Percentiles rank a stretch among this genome's conserved stretches.
Conservation (phyloP, 768 basidiomycete genomes). For the Auriscalpium vulgare region DNA sequence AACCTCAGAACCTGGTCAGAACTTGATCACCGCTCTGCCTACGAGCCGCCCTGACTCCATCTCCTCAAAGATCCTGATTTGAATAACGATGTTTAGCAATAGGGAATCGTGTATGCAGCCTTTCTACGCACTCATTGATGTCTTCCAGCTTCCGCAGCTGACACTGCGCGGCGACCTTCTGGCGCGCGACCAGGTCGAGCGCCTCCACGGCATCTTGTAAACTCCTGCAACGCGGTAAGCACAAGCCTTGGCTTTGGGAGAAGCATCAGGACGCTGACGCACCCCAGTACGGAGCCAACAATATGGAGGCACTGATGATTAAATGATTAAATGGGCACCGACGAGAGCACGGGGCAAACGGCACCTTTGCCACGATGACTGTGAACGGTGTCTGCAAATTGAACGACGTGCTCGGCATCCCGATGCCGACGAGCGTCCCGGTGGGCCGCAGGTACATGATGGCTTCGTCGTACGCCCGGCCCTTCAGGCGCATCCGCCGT, state of each 20-base stretch:
- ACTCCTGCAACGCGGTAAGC: not conserved
- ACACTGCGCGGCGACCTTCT: not conserved
- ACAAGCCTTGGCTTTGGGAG: not conserved
- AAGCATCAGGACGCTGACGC: not conserved
- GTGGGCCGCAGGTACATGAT: conserved; percentile 35
- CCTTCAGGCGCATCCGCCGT: conserved; percentile 5
- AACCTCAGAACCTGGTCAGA: not conserved
- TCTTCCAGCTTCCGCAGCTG: not conserved
- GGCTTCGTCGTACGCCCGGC: conserved; percentile 34
- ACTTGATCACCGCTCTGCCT: not conserved
- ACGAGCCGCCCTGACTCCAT: not conserved
- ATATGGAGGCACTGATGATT: not conserved
- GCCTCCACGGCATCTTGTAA: conserved; percentile 1
- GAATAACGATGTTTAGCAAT: not conserved
- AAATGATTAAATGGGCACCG: not conserved
- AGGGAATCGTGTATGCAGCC: not conserved
- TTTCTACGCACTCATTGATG: not conserved
- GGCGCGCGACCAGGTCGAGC: conserved; percentile 1
- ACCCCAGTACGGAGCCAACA: not conserved
- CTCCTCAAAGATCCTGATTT: not conserved
- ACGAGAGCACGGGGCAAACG: not conserved
- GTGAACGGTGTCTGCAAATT: conserved; percentile 25
- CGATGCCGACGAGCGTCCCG: conserved; percentile 35
- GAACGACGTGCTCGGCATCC: conserved; percentile 26
- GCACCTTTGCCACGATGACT: conserved; percentile 23